These are phyloP conservation scores for Phlebiopsis flavidoalba DNA, from an alignment of 768 basidiomycete genomes.

Conservation along the genomic window DNA sequence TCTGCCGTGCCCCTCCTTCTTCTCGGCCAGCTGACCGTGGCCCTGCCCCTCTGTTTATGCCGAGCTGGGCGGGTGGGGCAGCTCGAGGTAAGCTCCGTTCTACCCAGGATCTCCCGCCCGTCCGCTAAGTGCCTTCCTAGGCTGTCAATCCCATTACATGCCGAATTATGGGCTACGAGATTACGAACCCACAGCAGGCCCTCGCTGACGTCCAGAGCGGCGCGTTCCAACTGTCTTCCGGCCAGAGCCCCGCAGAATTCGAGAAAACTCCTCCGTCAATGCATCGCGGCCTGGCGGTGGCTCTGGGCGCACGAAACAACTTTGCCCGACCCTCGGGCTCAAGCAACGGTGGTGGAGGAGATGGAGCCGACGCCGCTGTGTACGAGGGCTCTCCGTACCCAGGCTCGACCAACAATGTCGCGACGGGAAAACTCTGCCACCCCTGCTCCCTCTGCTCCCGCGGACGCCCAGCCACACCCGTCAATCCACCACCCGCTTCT, in stretches of 20 bases:
- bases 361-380: neutral
- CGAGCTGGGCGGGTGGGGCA: too few species aligned
- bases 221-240: neutral
- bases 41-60: neutral
- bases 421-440: neutral
- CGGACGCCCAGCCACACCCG: neutral
- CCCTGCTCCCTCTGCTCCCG: neutral
- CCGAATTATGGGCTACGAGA: neutral
- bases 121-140: neutral
- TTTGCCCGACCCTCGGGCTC: neutral
- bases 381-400: neutral
- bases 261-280: neutral
- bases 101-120: too few species aligned
- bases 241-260: neutral
- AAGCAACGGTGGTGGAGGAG: neutral
- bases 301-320: neutral
- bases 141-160: constrained; percentile 1
- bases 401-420: neutral
- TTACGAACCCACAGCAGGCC: neutral
- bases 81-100: neutral
- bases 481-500: neutral
- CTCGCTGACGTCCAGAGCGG: constrained; percentile 1
- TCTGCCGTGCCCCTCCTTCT: neutral
- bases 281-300: neutral
- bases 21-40: neutral